Evolutionary conservation across 805 yeast species (phyloP), one percentile per base, ranked within the genome.

Genomic region (Saccharomycopsis sp.): DNA sequence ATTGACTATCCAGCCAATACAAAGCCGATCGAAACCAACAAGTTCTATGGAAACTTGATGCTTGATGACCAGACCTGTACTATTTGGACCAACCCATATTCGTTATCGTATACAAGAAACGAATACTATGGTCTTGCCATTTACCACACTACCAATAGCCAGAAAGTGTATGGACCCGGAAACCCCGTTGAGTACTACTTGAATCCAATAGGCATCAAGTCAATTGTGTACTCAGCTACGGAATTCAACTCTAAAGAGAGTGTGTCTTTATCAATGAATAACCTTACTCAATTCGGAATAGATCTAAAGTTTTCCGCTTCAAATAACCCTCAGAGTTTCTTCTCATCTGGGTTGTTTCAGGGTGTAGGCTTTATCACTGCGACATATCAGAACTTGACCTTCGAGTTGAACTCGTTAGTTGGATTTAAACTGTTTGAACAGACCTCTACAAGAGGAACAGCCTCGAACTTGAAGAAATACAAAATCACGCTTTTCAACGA

Each of bases 61-160:
- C 72, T 86, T 22, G 85, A 75, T 22, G 71, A 70, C 54, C 89
- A 84, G 69, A 72, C 75, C 23, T 73, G 76, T 55, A 78, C 83
- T 54, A 79, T 79, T 2, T 87, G 79, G 73, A 77, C 86, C 8
- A 84, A 82, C 64, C 96, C 96, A 20, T 88, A 86, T 67, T 78
- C 90, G 17, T 70, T 89, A 3, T 88, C 94, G 91, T 76, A 77
- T 58, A 71, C 70, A 3, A 70, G 69, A 14, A 57, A 66, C 42
- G 69, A 66, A 56, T 78, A 75, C 65, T 77, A 74, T 56, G 91
- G 91, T 3, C 70, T 85, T 56, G 92, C 84, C 2, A 75, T 87
- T 50, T 80, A 83, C 60, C 87, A 86, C 69, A 77, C 83, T 14
- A 71, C 74, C 23, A 66, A 72, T 2, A 66, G 74, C 3, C 90